Evolutionary conservation across 2,329 filamentous ascomycete species (phyloP), one percentile per base, ranked within the genome.

Genomic region (Stachybotrys chartarum): DNA sequence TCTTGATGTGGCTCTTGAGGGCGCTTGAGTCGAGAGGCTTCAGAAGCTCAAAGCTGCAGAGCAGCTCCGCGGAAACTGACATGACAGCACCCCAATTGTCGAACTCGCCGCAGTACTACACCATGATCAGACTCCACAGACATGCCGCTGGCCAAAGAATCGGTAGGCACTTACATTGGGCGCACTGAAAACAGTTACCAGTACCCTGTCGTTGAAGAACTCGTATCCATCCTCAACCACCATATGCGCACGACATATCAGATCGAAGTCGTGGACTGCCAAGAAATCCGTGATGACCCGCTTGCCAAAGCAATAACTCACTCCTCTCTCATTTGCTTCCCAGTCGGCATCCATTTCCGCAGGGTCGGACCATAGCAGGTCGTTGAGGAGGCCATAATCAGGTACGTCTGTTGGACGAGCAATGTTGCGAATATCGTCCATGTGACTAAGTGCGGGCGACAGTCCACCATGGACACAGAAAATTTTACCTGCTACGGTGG

Each of bases 1-100:
- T 97, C 79, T 99, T 99, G 74, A 99, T 99, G 69, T 99, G 94
- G 64, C 88, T 97, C 81, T 99, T 99, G 59, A 99, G 79, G 39
- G 93, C 93, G 64, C 90, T 95, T 12, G 92, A 97, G 72, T 99
- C 94, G 50, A 99, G 81, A 7, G 94, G 94, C 72, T 99, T 99
- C 58, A 99, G 80, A 16, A 99, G 80, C 73, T 99, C 94, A 68
- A 99, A 99, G 69, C 92, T 97, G 75, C 94, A 99, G 1, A 99
- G 83, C 53, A 99, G 75, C 71, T 97, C 94, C 14, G 84, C 84
- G 1, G 91, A 97, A 24, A 99, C 94, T 3, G 93, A 96, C 94
- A 99, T 99, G 62, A 97, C 92, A 14, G 94, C 94, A 18, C 94
- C 94, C 91, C 94, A 97, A 61, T 99, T 99, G 70, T 99, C 94